phyloP scores from a whole-genome alignment of 2,329 filamentous ascomycete genomes.

The Ascomycota sp. region DNA sequence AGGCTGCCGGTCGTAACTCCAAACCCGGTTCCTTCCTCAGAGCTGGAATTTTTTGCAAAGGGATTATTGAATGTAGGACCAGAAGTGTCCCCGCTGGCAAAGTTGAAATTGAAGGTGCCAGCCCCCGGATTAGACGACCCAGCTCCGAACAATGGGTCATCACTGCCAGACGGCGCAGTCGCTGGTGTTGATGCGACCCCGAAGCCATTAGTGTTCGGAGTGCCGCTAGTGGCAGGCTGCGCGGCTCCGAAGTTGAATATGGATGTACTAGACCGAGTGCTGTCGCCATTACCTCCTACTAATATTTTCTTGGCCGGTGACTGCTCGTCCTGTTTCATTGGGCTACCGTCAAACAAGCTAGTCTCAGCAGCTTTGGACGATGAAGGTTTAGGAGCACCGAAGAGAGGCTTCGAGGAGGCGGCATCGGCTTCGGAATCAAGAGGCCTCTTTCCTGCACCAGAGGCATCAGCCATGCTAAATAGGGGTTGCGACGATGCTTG shows the following conservation, averaged over 20 bases:
- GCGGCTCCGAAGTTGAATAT: not conserved
- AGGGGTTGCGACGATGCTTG: too few relatives aligned
- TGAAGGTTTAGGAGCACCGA: slow-evolving; percentile 16
- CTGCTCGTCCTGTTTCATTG: slow-evolving; percentile 21
- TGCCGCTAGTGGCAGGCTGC: slow-evolving; percentile 4
- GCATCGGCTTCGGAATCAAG: not conserved
- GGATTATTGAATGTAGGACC: slow-evolving; percentile 18
- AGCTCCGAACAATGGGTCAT: slow-evolving; percentile 18
- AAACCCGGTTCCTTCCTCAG: slow-evolving; percentile 4
- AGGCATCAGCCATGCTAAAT: too few relatives aligned
- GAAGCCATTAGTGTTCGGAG: too few relatives aligned
- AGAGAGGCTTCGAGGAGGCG: slow-evolving; percentile 15
- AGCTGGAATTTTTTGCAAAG: slow-evolving; percentile 11
- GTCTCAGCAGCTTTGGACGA: slow-evolving; percentile 7
- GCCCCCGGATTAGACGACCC: slow-evolving; percentile 7
- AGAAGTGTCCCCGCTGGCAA: slow-evolving; percentile 4
- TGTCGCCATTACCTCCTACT: slow-evolving; percentile 5
- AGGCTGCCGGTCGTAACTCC: slow-evolving; percentile 9
- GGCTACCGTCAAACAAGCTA: slow-evolving; percentile 19
- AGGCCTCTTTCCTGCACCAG: too few relatives aligned
- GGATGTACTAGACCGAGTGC: slow-evolving; percentile 13
- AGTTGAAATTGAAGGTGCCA: slow-evolving; percentile 14
- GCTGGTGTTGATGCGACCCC: too few relatives aligned
- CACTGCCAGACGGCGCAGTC: not conserved
- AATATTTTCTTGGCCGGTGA: slow-evolving; percentile 17